Percentiles rank a stretch among this genome's conserved stretches.
phyloP scores from a whole-genome alignment of 495 filamentous ascomycete species.

The Lophiotrema nucula region DNA sequence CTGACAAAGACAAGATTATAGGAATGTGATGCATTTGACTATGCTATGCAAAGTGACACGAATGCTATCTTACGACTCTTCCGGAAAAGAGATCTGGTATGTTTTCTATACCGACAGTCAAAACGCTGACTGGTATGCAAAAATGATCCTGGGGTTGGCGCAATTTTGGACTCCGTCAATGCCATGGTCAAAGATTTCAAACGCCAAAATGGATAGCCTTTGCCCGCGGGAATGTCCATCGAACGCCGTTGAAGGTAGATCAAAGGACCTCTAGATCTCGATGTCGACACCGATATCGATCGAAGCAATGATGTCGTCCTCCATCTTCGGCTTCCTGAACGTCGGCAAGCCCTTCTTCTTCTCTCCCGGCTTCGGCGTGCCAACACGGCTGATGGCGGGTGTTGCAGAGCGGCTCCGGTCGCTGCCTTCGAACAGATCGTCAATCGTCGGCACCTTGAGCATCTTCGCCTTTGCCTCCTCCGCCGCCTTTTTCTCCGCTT shows the following conservation, averaged over 20 bases:
- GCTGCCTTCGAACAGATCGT: constrained; percentile 43
- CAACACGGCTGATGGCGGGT: constrained; percentile 41
- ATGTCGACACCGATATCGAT: constrained; percentile 48
- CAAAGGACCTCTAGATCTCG: constrained; percentile 41
- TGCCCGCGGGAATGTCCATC: no score
- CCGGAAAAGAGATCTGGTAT: no score
- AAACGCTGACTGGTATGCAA: no score
- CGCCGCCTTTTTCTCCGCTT: constrained; percentile 38
- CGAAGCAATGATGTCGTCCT: constrained; percentile 43
- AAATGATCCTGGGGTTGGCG: no score
- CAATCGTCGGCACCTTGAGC: constrained; percentile 21
- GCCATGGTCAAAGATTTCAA: no score
- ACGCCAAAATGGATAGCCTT: no score
- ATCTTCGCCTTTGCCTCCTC: constrained; percentile 31
- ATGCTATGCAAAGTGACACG: no score
- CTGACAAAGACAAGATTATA: no score
- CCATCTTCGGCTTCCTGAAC: constrained; percentile 40
- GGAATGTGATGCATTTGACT: no score
- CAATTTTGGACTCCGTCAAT: neutral
- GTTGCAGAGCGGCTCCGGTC: constrained; percentile 51
- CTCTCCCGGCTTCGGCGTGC: constrained; percentile 36
- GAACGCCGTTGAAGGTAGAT: no score
- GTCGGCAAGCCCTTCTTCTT: constrained; percentile 36
- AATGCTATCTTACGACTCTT: no score
- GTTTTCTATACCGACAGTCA: no score